Evolutionary conservation across 345 rosid species (phyloP).

Genomic region (Syzygium aqueum): DNA sequence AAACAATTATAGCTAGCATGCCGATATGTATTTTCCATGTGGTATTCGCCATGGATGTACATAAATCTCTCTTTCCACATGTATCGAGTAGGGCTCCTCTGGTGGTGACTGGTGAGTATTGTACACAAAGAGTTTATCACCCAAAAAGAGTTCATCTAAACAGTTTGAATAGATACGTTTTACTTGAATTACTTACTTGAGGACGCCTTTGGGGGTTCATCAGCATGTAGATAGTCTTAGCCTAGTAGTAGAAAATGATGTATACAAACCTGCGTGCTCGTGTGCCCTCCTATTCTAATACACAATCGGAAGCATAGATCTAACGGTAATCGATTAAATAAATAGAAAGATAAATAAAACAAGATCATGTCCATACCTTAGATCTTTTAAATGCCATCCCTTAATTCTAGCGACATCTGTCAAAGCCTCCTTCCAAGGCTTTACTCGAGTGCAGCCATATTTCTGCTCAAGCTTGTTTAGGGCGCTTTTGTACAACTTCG

Average conservation of each 20-base stretch:
- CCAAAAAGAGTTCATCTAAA: not conserved
- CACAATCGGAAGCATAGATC: not conserved
- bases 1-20: too few relatives aligned
- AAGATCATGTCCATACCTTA: rapidly evolving
- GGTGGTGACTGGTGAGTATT: too few relatives aligned
- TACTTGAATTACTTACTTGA: not conserved
- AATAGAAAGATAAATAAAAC: rapidly evolving
- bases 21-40: not conserved
- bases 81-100: too few relatives aligned
- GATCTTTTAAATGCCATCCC: not conserved
- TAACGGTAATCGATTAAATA: not conserved
- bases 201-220: not conserved
- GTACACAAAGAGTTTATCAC: too few relatives aligned
- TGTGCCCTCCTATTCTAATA: not conserved
- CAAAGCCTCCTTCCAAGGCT: not conserved
- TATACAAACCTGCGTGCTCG: not conserved
- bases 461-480: rapidly evolving
- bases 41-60: not conserved
- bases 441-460: not conserved
- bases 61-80: too few relatives aligned
- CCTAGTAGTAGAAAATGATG: not conserved
- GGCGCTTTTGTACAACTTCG: not conserved
- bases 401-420: rapidly evolving
- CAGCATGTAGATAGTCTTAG: not conserved
- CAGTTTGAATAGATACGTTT: not conserved